These are phyloP conservation scores for Dendrobium officinale DNA, from an alignment of 106 monocot genomes.

Conservation along the genomic window DNA sequence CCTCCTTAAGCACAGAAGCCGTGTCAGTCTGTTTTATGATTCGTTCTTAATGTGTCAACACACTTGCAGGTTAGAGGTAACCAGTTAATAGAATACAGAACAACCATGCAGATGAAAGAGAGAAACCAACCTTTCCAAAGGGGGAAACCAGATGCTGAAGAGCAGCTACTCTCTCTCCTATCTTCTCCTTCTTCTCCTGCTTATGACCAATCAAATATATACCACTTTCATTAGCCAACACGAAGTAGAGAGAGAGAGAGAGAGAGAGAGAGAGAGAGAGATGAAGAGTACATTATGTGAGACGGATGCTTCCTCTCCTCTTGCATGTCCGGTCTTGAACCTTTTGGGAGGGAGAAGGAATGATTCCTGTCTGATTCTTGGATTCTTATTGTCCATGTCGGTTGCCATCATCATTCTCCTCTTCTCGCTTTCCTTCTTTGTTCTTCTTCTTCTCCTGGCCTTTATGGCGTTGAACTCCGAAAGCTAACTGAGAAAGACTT, in stretches of 20 bases:
- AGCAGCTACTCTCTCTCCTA: constrained; percentile 58
- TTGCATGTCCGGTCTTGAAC: constrained; percentile 12
- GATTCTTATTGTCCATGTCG: constrained; percentile 17
- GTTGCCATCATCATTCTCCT: constrained; percentile 39
- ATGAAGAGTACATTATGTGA: not conserved
- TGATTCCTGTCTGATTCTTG: constrained; percentile 15
- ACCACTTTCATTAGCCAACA: not conserved
- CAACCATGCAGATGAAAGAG: not conserved
- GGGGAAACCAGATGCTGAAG: constrained; percentile 85
- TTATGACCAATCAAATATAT: not conserved
- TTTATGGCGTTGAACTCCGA: not conserved
- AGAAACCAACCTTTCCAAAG: constrained; percentile 60
- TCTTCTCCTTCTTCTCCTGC: constrained; percentile 82
- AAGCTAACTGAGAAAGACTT: no score
- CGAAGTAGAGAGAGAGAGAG: not conserved
- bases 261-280: not conserved
- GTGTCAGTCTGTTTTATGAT: constrained; percentile 52
- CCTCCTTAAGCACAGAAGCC: constrained; percentile 70
- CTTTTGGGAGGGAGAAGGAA: constrained; percentile 23
- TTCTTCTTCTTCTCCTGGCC: constrained; percentile 5
- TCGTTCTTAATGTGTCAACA: not conserved
- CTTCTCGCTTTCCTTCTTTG: not conserved
- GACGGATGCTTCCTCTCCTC: not conserved
- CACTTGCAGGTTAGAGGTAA: not conserved
- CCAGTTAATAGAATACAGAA: not conserved